Conservation (phyloP, 768 basidiomycete genomes). For the Boletus insuetus region DNA sequence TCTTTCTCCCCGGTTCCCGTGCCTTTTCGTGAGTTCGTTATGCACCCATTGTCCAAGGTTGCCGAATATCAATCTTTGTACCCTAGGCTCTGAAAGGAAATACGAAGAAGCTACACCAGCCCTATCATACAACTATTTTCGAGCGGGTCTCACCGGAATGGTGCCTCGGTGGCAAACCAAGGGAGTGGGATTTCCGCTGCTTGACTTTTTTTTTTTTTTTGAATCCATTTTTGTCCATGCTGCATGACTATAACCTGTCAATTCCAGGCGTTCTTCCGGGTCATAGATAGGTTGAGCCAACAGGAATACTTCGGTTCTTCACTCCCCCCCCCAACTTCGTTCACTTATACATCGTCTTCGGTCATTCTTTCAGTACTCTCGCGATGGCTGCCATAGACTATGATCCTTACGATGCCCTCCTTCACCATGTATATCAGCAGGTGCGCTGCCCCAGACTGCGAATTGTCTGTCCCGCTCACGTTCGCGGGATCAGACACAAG, state of each 20-base stretch:
- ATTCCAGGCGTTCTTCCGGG: neutral
- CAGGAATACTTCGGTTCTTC: neutral
- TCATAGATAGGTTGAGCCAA: neutral
- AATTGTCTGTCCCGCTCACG: neutral
- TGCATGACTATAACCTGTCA: neutral
- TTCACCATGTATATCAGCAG: conserved; percentile 77
- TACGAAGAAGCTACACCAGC: neutral
- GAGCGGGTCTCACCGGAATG: neutral
- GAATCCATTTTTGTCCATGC: too few species aligned
- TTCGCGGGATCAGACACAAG: conserved; percentile 57
- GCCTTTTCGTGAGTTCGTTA: conserved; percentile 8
- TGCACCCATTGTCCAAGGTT: neutral
- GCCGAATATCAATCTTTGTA: neutral
- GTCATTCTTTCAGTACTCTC: neutral
- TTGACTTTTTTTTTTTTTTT: too few species aligned
- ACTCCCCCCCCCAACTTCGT: neutral
- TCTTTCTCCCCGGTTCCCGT: neutral
- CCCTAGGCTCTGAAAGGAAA: conserved; percentile 8
- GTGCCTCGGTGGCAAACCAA: neutral
- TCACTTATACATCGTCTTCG: conserved; percentile 12
- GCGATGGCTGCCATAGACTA: conserved; percentile 55
- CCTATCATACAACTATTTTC: neutral
- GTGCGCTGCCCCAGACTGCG: conserved; percentile 34
- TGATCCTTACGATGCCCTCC: conserved; percentile 74
- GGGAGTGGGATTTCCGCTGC: conserved; percentile 1